Evolutionary conservation across 2,329 filamentous ascomycete genomes (phyloP), one percentile per base, ranked within the genome.

Genomic region (Macrophomina pseudophaseolina): DNA sequence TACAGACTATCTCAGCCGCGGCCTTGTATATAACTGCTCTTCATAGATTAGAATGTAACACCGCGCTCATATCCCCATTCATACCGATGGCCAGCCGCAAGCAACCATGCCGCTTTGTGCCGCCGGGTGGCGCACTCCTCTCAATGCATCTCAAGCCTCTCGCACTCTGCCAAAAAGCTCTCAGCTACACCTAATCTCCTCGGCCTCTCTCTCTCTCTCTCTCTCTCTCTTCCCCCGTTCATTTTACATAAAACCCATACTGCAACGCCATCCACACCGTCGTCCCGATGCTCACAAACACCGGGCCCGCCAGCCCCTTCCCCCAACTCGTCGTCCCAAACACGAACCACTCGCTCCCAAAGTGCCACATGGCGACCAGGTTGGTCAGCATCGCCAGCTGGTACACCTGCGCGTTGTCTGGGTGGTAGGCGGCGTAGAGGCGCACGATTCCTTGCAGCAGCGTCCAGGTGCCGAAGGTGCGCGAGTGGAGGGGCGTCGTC

Each of bases 391-490:
- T 81, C 16, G 90, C 90, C 67, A 97, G 83, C 76, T 95, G 87
- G 78, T 96, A 97, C 65, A 94, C 83, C 52, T 86, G 85, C 0
- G 87, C 86, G 68, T 92, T 85, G 70, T 88, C 83, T 69, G 97
- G 87, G 78, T 96, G 85, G 81, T 96, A 97, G 40, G 92, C 91
- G 4, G 92, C 92, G 75, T 96, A 96, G 71, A 93, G 81, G 63
- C 94, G 88, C 52, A 97, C 85, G 60, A 97, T 82, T 67, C 88
- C 87, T 5, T 91, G 90, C 67, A 97, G 83, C 67, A 94, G 85
- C 0, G 94, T 96, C 90, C 93, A 97, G 35, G 92, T 95, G 64
- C 91, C 93, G 77, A 97, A 97, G 23, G 92, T 88, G 70, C 92
- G 89, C 32, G 89, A 89, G 11, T 89, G 90, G 35, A 97, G 87